Percentiles rank a stretch among this genome's conserved stretches.
phyloP scores from a whole-genome alignment of 2,329 filamentous ascomycete genomes.

The Teratosphaeriaceae sp. region DNA sequence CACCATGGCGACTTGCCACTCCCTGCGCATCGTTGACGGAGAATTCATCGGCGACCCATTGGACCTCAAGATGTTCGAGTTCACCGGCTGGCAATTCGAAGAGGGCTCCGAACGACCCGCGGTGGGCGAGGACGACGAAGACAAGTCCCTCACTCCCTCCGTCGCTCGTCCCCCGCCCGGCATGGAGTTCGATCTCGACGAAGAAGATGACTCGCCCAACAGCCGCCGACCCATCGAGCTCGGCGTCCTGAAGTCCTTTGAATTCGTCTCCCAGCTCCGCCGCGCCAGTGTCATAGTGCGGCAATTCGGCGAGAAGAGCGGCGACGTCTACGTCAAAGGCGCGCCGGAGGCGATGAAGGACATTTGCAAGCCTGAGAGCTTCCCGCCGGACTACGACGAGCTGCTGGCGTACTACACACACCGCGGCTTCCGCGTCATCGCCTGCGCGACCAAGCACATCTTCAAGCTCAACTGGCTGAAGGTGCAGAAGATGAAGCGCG shows the following conservation, averaged over 20 bases:
- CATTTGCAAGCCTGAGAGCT: constrained; percentile 77
- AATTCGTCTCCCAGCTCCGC: constrained; percentile 88
- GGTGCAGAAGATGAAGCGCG: constrained; percentile 84
- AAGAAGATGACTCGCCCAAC: constrained; percentile 37
- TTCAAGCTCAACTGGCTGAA: constrained; percentile 88
- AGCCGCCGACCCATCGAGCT: constrained; percentile 63
- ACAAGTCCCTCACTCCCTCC: constrained; percentile 72
- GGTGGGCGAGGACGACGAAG: constrained; percentile 65
- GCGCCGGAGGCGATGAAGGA: constrained; percentile 95
- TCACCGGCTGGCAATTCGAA: constrained; percentile 86
- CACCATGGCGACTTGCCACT: constrained; percentile 97
- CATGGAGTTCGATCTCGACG: constrained; percentile 51
- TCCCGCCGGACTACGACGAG: constrained; percentile 86
- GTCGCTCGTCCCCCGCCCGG: constrained; percentile 72
- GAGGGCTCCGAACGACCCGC: constrained; percentile 65
- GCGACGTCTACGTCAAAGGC: constrained; percentile 89
- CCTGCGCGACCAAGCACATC: constrained; percentile 83
- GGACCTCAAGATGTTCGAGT: constrained; percentile 98
- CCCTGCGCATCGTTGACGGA: constrained; percentile 75
- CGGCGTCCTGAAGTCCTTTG: constrained; percentile 84
- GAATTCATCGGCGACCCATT: constrained; percentile 90
- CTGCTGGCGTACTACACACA: constrained; percentile 87
- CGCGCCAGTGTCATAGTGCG: constrained; percentile 89
- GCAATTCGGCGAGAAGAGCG: constrained; percentile 76
- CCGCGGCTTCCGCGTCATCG: constrained; percentile 92